phyloP scores from a whole-genome alignment of 1,284 basidiomycete species.

The Blastosporella zonata region DNA sequence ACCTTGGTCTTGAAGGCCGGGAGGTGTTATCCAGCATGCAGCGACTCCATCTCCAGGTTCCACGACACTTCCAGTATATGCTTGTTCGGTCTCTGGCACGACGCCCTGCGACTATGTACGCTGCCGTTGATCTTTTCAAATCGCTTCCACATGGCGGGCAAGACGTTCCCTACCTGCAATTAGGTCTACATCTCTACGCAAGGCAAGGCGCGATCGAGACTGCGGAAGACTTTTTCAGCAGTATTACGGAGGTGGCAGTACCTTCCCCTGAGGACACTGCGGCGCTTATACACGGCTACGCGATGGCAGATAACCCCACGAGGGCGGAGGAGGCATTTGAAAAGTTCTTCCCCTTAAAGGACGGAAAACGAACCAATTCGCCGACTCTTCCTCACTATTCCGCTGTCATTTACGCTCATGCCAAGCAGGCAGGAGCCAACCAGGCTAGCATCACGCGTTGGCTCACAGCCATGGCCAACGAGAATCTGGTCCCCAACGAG shows the following conservation, averaged over 20 bases:
- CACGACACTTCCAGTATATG: constrained; percentile 28
- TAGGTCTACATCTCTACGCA: constrained; percentile 49
- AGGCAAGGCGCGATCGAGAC: constrained; percentile 46
- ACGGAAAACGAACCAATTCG: constrained; percentile 26
- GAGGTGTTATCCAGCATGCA: constrained; percentile 43
- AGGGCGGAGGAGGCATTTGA: constrained; percentile 52
- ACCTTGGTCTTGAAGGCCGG: constrained; percentile 38
- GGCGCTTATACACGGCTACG: constrained; percentile 54
- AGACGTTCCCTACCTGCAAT: constrained; percentile 34
- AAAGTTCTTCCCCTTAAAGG: constrained; percentile 44
- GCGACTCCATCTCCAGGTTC: constrained; percentile 31
- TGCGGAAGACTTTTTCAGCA: constrained; percentile 43
- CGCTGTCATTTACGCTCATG: constrained; percentile 55
- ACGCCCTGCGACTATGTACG: constrained; percentile 31
- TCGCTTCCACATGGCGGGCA: constrained; percentile 22
- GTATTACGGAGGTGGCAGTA: constrained; percentile 30
- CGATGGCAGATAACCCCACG: constrained; percentile 40
- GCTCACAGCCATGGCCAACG: constrained; percentile 51
- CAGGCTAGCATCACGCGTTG: constrained; percentile 53
- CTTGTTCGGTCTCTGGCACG: constrained; percentile 46
- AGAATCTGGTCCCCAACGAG: constrained; percentile 49
- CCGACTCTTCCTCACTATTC: constrained; percentile 54
- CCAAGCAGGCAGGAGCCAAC: constrained; percentile 40
- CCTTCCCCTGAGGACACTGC: constrained; percentile 33
- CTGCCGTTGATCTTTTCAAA: constrained; percentile 44